These are phyloP conservation scores for Hawksworthiomyces lignivorus DNA, from an alignment of 2,329 filamentous ascomycete species.

Conservation along the genomic window DNA sequence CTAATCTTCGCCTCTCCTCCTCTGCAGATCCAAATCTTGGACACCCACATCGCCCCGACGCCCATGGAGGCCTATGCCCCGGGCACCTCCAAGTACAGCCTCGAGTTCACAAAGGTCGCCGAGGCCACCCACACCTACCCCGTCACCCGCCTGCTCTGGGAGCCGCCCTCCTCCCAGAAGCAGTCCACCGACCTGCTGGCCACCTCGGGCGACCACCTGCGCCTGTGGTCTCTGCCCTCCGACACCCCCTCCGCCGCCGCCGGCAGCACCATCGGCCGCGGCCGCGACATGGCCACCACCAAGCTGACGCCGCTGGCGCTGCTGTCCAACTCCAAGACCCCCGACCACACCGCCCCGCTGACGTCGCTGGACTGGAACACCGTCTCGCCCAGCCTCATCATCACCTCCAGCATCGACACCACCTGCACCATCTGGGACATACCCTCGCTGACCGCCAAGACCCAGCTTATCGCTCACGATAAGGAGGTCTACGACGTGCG, in stretches of 20 bases:
- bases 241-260: slow-evolving; percentile 49
- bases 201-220: slow-evolving; percentile 88
- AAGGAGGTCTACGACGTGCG: slow-evolving; percentile 98
- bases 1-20: too few species aligned
- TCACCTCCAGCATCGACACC: slow-evolving; percentile 97
- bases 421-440: slow-evolving; percentile 99
- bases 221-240: slow-evolving; percentile 84
- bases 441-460: slow-evolving; percentile 93
- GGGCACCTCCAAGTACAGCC: slow-evolving; percentile 62
- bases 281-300: slow-evolving; percentile 49
- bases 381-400: slow-evolving; percentile 91
- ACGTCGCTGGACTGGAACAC: slow-evolving; percentile 98
- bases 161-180: slow-evolving; percentile 90
- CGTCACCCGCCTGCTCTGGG: slow-evolving; percentile 91
- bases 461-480: slow-evolving; percentile 95
- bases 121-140: slow-evolving; percentile 98
- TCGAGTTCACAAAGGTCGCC: slow-evolving; percentile 89
- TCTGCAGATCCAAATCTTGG: slow-evolving; percentile 92
- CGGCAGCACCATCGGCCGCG: slow-evolving; percentile 34
- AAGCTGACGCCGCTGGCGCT: slow-evolving; percentile 91
- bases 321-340: slow-evolving; percentile 95
- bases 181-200: slow-evolving; percentile 91
- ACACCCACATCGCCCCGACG: slow-evolving; percentile 70
- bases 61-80: slow-evolving; percentile 61
- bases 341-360: slow-evolving; percentile 92